A percentile compares a stretch with the other conserved stretches of the same genome.
Evolutionary conservation across 2,329 filamentous ascomycete species (phyloP).

Genomic region (Pseudogymnoascus sp.): DNA sequence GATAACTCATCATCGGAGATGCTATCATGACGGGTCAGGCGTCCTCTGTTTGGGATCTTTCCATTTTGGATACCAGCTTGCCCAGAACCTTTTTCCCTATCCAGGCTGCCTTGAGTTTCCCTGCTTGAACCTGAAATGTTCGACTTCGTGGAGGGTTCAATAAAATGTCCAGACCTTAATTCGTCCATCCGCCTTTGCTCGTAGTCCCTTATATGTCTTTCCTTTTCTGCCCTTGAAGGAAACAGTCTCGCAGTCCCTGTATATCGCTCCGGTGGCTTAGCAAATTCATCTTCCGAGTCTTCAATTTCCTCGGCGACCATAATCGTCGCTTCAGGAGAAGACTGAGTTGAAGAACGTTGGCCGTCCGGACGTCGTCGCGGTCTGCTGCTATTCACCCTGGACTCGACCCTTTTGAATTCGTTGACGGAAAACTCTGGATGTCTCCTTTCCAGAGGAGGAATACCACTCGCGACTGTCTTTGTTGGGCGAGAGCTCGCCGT

Average conservation of each 20-base stretch:
- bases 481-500: not conserved
- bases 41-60: no score
- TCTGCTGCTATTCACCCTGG: not conserved
- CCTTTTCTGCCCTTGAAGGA: not conserved
- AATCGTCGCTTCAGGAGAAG: not conserved
- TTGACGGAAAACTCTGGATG: not conserved
- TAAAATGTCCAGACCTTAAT: not conserved
- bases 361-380: not conserved
- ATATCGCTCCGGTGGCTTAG: not conserved
- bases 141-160: not conserved
- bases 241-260: not conserved
- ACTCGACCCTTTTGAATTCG: not conserved
- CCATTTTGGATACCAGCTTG: no score
- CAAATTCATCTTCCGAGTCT: not conserved
- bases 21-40: not conserved
- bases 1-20: constrained; percentile 2
- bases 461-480: not conserved
- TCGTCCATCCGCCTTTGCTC: not conserved
- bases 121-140: not conserved
- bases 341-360: not conserved
- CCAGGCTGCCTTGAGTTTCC: not conserved
- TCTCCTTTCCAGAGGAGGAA: not conserved
- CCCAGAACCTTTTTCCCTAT: not conserved
- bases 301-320: not conserved
- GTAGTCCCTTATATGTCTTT: not conserved